These are phyloP conservation scores for Craspedostauros australis DNA, from an alignment of 108 stramenopile species.

Conservation along the genomic window DNA sequence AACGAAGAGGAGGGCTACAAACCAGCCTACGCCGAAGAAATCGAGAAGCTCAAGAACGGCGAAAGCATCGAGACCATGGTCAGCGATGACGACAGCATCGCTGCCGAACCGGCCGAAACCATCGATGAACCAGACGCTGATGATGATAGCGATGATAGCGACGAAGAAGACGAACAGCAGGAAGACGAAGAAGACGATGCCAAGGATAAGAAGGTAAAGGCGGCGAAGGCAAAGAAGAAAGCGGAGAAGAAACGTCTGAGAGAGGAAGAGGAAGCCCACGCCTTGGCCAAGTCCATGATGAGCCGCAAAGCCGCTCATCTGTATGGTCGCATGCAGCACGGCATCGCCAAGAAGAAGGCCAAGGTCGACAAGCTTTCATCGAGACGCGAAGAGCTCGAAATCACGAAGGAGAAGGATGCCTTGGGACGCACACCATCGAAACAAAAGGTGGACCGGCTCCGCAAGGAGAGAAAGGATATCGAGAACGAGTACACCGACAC, in stretches of 20 bases:
- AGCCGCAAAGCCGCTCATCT: constrained; percentile 86
- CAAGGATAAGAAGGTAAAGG: constrained; percentile 39
- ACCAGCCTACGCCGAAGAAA: constrained; percentile 94
- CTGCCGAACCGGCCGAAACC: constrained; percentile 9
- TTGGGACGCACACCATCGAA: constrained; percentile 57
- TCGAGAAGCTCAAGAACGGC: constrained; percentile 83
- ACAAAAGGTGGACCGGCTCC: constrained; percentile 69
- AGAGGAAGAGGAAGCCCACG: constrained; percentile 81
- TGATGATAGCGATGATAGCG: constrained; percentile 26
- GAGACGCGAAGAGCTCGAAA: constrained; percentile 70
- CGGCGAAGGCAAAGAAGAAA: constrained; percentile 14
- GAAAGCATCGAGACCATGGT: constrained; percentile 33
- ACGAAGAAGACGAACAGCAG: constrained; percentile 26
- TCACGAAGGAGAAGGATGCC: constrained; percentile 41
- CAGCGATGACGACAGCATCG: constrained; percentile 13
- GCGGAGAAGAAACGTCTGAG: constrained; percentile 15
- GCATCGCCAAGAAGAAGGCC: constrained; percentile 73
- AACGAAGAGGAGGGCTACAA: constrained; percentile 97
- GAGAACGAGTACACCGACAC: constrained; percentile 43
- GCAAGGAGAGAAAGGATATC: constrained; percentile 39
- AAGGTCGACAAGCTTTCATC: constrained; percentile 72
- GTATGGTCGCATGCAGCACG: constrained; percentile 92
- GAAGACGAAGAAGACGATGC: constrained; percentile 40
- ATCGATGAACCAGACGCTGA: constrained; percentile 19
- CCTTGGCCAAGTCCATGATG: constrained; percentile 89